phyloP scores from a whole-genome alignment of 1,139 yeast genomes.

The Candida sp. region DNA sequence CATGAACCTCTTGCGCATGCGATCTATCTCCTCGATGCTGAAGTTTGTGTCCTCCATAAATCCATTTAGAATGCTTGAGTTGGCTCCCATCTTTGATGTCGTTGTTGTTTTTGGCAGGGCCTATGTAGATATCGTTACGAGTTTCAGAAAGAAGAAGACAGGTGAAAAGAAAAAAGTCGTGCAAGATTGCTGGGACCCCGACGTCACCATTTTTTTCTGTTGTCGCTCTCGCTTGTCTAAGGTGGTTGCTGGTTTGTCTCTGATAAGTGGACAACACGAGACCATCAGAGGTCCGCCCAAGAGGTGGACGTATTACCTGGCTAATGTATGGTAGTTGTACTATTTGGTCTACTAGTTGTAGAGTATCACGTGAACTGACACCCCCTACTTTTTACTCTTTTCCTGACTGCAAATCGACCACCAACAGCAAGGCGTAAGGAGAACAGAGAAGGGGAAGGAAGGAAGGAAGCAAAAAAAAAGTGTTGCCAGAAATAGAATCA shows the following conservation, averaged over 20 bases:
- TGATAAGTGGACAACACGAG: not conserved
- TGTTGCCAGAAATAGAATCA: constrained; percentile 1
- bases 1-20: constrained; percentile 92
- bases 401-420: not conserved
- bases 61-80: constrained; percentile 69
- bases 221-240: not conserved
- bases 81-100: constrained; percentile 53
- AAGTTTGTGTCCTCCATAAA: constrained; percentile 82
- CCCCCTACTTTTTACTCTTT: no score
- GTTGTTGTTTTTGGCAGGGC: not conserved
- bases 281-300: not conserved
- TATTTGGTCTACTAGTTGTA: not conserved
- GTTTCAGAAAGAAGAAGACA: not conserved
- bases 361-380: no score
- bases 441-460: not conserved
- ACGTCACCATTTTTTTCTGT: not conserved
- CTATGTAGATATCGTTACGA: no score
- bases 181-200: not conserved
- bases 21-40: constrained; percentile 88
- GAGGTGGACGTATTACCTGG: no score
- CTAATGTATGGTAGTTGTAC: not conserved
- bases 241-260: not conserved
- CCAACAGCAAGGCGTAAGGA: not conserved
- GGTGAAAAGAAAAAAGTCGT: not conserved
- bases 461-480: not conserved